A percentile compares a stretch with the other conserved stretches of the same genome.
These are phyloP conservation scores for Athelia psychrophila DNA, from an alignment of 1,284 basidiomycete species.

Conservation along the genomic window DNA sequence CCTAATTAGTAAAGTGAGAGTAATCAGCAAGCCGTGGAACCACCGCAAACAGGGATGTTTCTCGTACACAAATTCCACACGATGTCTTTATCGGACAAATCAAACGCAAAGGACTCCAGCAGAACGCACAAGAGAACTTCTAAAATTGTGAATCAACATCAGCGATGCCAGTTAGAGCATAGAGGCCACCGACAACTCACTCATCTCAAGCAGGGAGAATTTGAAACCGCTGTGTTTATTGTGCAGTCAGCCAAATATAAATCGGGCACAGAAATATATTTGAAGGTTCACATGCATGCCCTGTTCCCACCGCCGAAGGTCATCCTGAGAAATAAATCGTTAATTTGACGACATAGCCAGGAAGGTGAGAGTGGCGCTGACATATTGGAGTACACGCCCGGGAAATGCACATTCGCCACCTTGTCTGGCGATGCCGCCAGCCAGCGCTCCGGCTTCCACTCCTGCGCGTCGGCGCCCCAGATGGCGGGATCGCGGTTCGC, in stretches of 20 bases:
- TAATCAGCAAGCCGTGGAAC: no score
- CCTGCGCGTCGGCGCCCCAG: conserved; percentile 39
- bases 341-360: conserved; percentile 10
- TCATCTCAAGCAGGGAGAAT: conserved; percentile 40
- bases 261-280: neutral
- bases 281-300: conserved; percentile 33
- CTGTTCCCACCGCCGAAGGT: neutral
- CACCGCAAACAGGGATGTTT: no score
- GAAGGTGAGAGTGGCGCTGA: no score
- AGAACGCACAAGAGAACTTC: neutral
- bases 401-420: conserved; percentile 18
- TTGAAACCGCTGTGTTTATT: conserved; percentile 31
- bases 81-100: neutral
- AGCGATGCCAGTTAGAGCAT: neutral
- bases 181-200: conserved; percentile 21
- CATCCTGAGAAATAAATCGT: neutral
- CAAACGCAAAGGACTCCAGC: neutral
- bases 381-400: conserved; percentile 39
- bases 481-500: conserved; percentile 34
- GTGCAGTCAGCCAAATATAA: neutral
- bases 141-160: neutral
- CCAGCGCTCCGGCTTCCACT: conserved; percentile 42
- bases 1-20: no score
- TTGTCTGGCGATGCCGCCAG: conserved; percentile 5
- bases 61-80: neutral